phyloP scores from a whole-genome alignment of 2,329 filamentous ascomycete species.

The Parasarocladium wereldwijsianum region DNA sequence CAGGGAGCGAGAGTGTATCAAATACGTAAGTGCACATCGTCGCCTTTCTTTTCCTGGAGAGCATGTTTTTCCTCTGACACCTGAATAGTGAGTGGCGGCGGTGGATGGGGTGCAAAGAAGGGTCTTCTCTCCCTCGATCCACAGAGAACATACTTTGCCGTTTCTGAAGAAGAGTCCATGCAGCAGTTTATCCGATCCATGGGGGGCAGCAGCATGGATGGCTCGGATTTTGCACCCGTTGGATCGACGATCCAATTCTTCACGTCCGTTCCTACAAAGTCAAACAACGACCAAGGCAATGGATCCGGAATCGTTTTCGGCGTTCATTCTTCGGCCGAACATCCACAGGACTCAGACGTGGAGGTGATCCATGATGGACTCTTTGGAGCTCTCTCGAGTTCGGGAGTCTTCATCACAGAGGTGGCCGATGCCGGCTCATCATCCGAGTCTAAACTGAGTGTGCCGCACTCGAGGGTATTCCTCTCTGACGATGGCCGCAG shows the following conservation, averaged over 20 bases:
- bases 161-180: slow-evolving; percentile 34
- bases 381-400: slow-evolving; percentile 50
- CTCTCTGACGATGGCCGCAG: slow-evolving; percentile 4
- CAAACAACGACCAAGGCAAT: slow-evolving; percentile 2
- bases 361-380: slow-evolving; percentile 20
- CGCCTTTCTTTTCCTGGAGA: neutral
- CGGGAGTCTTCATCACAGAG: slow-evolving; percentile 38
- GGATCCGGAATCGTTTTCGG: slow-evolving; percentile 17
- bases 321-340: slow-evolving; percentile 10
- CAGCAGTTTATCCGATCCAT: slow-evolving; percentile 37
- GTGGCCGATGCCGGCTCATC: slow-evolving; percentile 5
- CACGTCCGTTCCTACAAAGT: slow-evolving; percentile 13
- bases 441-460: slow-evolving; percentile 17
- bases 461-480: slow-evolving; percentile 18
- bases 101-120: slow-evolving; percentile 71
- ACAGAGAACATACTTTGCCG: slow-evolving; percentile 34
- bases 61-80: slow-evolving; percentile 8
- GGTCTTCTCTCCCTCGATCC: slow-evolving; percentile 69
- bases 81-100: slow-evolving; percentile 54
- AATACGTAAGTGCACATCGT: slow-evolving; percentile 13
- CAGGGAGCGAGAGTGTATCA: slow-evolving; percentile 30
- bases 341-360: neutral
- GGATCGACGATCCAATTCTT: slow-evolving; percentile 57
- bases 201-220: slow-evolving; percentile 12
- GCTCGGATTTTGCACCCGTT: slow-evolving; percentile 39